Base-by-base conservation (phyloP, 352 stramenopile species). In the Globisporangium camurandrum region DNA sequence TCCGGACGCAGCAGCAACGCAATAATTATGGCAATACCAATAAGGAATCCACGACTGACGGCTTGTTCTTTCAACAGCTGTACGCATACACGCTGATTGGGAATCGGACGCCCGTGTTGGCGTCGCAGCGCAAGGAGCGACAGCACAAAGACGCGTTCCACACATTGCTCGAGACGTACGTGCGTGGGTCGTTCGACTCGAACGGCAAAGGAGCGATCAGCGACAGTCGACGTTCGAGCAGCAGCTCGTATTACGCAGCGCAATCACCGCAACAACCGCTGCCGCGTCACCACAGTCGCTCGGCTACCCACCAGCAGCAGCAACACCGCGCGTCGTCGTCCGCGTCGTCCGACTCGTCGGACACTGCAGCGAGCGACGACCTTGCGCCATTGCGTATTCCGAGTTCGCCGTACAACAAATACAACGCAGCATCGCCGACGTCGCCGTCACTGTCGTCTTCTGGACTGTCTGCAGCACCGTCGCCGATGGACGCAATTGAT, bases 61-160 rank as follows among this genome's bases (percentile, higher is more conserved):
- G 75, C 0, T 62, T 92, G 7, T 92, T 92, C 49, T 92, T 90
- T 64, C 81, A 92, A 63, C 81, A 92, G 53, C 57, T 92, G 2
- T 88, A 89, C 53, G 81, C 81, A 9, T 89, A 87, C 55, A 84
- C 74, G 14, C 45, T 90, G 20, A 86, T 92, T 46, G 81, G 78
- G 2, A 80, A 82, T 33, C 69, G 71, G 5, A 77, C 67, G 19
- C 66, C 71, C 2, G 51, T 71, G 37, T 63, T 59, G 14, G 72
- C 60, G 17, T 59, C 58, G 9, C 61, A 80, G 49, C 66, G 64
- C 16, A 81, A 82, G 28, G 55, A 83, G 49, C 74, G 84, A 38
- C 56, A 87, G 11, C 73, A 79, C 46, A 52, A 82, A n/a, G 76
- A 85, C 9, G 42, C 66, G 0, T 89, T 90, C 52, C 49, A 88